phyloP scores from a whole-genome alignment of 2,329 filamentous ascomycete species.

The Juglanconis sp. region DNA sequence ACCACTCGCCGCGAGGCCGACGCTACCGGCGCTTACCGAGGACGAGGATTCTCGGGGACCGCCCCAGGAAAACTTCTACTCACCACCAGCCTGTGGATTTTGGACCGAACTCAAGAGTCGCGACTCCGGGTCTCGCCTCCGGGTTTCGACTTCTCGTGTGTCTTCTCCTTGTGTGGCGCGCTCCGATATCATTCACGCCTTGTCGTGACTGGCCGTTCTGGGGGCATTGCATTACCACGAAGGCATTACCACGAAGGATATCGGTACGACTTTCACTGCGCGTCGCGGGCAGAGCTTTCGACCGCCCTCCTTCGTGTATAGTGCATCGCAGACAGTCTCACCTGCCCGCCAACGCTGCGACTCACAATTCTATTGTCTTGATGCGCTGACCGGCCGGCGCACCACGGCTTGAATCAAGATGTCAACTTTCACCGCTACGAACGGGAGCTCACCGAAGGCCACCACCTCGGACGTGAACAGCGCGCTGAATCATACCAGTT shows the following conservation, averaged over 20 bases:
- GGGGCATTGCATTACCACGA: not conserved
- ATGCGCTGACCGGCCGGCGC: not conserved
- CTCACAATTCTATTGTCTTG: not conserved
- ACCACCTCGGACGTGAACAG: slow-evolving; percentile 27
- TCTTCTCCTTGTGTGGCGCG: not conserved
- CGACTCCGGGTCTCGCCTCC: not conserved
- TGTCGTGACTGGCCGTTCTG: not conserved
- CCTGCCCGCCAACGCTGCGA: not conserved
- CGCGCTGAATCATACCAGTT: slow-evolving; percentile 21
- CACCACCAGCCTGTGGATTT: not conserved
- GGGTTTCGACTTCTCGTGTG: not conserved
- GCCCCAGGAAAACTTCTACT: not conserved
- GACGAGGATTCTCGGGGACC: not conserved
- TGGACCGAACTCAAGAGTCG: not conserved
- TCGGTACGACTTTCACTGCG: not conserved
- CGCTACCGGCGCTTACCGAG: slow-evolving; percentile 1
- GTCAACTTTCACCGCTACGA: slow-evolving; percentile 52
- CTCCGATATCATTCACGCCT: not conserved
- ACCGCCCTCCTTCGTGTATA: not conserved
- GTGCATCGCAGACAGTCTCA: not conserved
- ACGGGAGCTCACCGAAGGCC: slow-evolving; percentile 38
- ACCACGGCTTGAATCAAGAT: slow-evolving; percentile 32
- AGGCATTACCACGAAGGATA: not conserved
- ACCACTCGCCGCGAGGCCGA: not conserved
- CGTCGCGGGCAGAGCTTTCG: not conserved